Evolutionary conservation across 257 asterid genomes (phyloP), one percentile per base, ranked within the genome.

Genomic region (Henckelia pumila): DNA sequence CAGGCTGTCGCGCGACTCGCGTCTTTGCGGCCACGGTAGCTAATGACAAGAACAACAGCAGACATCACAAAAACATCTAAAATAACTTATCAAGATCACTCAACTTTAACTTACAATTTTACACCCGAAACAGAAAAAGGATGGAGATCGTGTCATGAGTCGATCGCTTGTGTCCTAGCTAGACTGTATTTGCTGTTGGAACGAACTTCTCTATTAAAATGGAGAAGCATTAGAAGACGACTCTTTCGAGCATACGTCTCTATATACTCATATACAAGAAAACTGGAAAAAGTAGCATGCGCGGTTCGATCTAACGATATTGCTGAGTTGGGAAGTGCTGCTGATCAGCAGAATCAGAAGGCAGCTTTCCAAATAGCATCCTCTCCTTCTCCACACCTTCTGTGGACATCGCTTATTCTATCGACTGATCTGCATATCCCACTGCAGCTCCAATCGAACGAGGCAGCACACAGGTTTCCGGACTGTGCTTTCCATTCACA

Each of bases 371-470:
- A 84, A 59, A 84, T 75, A 58, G 89, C 85, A 47, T 84, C 89
- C 59, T 84, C 89, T 13, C 89, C 89, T 73, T 84, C 89, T 50
- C 87, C 85, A 63, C 89, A 84, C 26, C 61, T 76, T 55, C 78
- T 82, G 19, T 84, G 89, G 8, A 84, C 85, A 55, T 73, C 82
- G 59, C 76, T 79, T 28, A 81, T 25, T 69, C 72, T 84, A 64
- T 84, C 85, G 13, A 81, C 83, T 16, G 89, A 84, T 78, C 78
- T 79, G 80, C 87, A 84, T 52, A 84, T 84, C 20, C 89, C 87
- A 21, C 89, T 84, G 81, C 89, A 84, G 64, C 87, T 81, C 89
- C 89, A 84, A 58, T 84, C 89, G 25, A 84, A 84, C 2, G 89
- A 84, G 59, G 89, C 89, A 7, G 80, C 79, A 50, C 89, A 84